Conservation (phyloP, 306 rosid species). For the Lathyrus aphaca region DNA sequence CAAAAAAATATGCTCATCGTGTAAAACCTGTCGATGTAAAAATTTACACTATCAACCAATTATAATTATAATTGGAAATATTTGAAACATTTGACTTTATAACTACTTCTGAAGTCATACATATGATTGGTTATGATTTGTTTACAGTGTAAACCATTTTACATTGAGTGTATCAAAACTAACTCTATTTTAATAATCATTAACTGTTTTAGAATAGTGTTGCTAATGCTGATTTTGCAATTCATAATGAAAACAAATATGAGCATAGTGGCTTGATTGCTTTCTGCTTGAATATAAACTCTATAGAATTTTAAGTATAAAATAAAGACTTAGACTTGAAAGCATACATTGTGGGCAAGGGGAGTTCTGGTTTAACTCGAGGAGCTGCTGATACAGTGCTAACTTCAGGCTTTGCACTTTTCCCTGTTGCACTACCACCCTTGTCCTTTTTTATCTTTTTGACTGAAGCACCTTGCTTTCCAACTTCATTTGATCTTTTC, state of each 20-base stretch:
- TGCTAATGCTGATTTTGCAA: neutral
- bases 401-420: slow-evolving; percentile 70
- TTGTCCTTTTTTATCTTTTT: slow-evolving; percentile 90
- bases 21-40: neutral
- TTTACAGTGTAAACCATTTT: neutral
- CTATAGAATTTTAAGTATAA: slow-evolving; percentile 13
- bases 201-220: slow-evolving; percentile 23
- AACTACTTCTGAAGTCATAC: neutral
- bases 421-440: slow-evolving; percentile 71
- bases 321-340: slow-evolving; percentile 35
- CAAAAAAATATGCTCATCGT: neutral
- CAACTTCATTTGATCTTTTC: slow-evolving; percentile 86
- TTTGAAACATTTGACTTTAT: neutral
- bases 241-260: slow-evolving; percentile 10
- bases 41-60: neutral
- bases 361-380: slow-evolving; percentile 89
- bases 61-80: neutral
- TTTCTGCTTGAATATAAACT: slow-evolving; percentile 27
- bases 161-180: neutral
- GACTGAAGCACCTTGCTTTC: slow-evolving; percentile 84
- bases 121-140: neutral
- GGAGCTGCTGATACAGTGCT: slow-evolving; percentile 65
- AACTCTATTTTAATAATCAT: slow-evolving; percentile 2
- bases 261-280: neutral
- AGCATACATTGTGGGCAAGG: slow-evolving; percentile 79